Percentiles rank a stretch among this genome's conserved stretches.
These are phyloP conservation scores for Peronosclerospora sorghi DNA, from an alignment of 352 stramenopile species.

Conservation along the genomic window DNA sequence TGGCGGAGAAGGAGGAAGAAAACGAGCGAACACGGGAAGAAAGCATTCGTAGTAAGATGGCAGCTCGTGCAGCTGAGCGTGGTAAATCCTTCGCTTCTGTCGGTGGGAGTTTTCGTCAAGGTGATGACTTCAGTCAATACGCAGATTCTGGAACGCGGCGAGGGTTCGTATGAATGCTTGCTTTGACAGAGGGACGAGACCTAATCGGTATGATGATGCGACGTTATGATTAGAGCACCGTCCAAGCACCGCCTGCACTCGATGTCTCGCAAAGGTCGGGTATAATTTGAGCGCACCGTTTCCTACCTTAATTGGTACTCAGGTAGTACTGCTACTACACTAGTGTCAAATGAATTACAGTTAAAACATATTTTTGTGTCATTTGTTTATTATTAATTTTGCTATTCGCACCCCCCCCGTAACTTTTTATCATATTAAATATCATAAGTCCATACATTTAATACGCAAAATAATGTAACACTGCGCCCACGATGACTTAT, in stretches of 20 bases:
- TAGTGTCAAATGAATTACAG: no score
- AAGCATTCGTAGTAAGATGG: slow-evolving; percentile 41
- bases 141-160: slow-evolving; percentile 30
- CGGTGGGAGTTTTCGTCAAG: slow-evolving; percentile 19
- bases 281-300: slow-evolving; percentile 13
- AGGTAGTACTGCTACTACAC: no score
- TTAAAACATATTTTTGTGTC: no score
- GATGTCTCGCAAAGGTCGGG: slow-evolving; percentile 49
- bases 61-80: slow-evolving; percentile 36
- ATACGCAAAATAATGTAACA: no score
- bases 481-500: no score
- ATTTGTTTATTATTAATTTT: no score
- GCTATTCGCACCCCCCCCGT: no score
- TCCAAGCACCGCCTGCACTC: slow-evolving; percentile 37
- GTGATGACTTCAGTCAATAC: slow-evolving; percentile 39
- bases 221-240: slow-evolving; percentile 16
- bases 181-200: not conserved
- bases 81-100: slow-evolving; percentile 21
- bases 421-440: no score
- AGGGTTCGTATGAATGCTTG: slow-evolving; percentile 21
- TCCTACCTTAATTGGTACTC: no score
- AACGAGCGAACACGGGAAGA: slow-evolving; percentile 41
- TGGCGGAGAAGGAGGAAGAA: slow-evolving; percentile 44
- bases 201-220: not conserved
- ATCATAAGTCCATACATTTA: no score